Base-by-base conservation (phyloP, 352 stramenopile genomes). In the Thalassiosira mediterranea region DNA sequence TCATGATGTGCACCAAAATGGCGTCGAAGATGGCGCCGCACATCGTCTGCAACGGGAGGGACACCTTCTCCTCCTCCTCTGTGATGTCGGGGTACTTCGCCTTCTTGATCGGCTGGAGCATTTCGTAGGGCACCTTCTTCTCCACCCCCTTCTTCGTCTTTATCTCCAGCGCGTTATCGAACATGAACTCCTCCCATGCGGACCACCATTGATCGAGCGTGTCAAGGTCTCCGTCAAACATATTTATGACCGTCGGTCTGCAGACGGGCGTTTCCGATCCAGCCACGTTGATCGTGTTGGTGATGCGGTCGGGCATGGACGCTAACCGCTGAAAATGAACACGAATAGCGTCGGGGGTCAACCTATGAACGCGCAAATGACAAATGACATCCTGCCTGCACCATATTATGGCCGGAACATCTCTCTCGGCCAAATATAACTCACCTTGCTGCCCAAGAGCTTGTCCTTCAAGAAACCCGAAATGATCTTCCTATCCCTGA, bases 251-350 rank as follows among this genome's bases (percentile, higher is more conserved):
- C 19, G 90, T 94, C 3, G 90, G 90, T 25, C 90, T 67, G 42
- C 70, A 91, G 1, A 90, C 74, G 54, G 80, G 78, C 15, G 58
- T 54, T 8, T 68, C 40, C 2, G 67, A 67, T 19, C 72, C 73
- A 11, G 68, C 66, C 0, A 90, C 49, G 54, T 89, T 87, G 44
- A 95, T 92, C 0, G 88, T 94, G 65, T 95, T 95, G 11, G 90
- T 95, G 23, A 94, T 88, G 13, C 90, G 77, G 77, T 95, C 90
- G 0, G 89, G 90, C 90, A 95, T 95, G 58, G 79, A 91, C 15
- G 84, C 83, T 13, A 95, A 56, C 13, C 90, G 82, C 61, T 94
- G n/a, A n/a, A n/a, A n/a, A n/a, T n/a, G n/a, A n/a, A n/a, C n/a
- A n/a, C n/a, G n/a, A n/a, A n/a, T n/a, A n/a, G n/a, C n/a, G n/a